These are phyloP conservation scores for Flaveria ramosissima DNA, from an alignment of 129 eudicot genomes.

Conservation along the genomic window DNA sequence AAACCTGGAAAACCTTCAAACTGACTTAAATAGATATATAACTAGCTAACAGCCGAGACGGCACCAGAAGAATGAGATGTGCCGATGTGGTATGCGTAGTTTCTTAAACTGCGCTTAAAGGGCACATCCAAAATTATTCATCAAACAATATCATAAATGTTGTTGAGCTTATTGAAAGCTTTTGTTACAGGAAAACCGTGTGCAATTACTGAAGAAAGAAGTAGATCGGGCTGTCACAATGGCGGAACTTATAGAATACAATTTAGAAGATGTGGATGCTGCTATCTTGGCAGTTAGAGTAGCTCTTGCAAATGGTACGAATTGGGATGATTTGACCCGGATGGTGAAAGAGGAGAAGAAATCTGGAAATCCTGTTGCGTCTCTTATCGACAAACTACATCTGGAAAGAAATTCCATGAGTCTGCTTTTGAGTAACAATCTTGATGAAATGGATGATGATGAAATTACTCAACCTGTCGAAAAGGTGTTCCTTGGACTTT, in stretches of 20 bases:
- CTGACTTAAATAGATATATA: not conserved
- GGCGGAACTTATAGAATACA: slow-evolving; percentile 94
- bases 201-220: slow-evolving; percentile 75
- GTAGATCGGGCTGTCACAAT: slow-evolving; percentile 75
- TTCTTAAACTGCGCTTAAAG: not conserved
- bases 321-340: slow-evolving; percentile 93
- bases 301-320: slow-evolving; percentile 96
- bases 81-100: not conserved
- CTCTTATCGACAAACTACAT: slow-evolving; percentile 82
- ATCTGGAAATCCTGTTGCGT: slow-evolving; percentile 98
- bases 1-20: not conserved
- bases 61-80: not conserved
- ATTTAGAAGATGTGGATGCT: slow-evolving; percentile 94
- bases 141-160: slow-evolving; percentile 5
- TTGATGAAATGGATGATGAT: slow-evolving; percentile 98
- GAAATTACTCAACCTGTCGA: slow-evolving; percentile 90
- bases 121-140: not conserved
- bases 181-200: slow-evolving; percentile 79
- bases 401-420: slow-evolving; percentile 91
- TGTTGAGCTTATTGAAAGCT: slow-evolving; percentile 18
- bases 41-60: not conserved
- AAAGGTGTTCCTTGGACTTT: slow-evolving; percentile 52
- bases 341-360: slow-evolving; percentile 98
- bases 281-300: slow-evolving; percentile 94
- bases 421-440: slow-evolving; percentile 83